Evolutionary conservation across 208 protist species (phyloP).

Genomic region (Tritrichomonas musculus): DNA sequence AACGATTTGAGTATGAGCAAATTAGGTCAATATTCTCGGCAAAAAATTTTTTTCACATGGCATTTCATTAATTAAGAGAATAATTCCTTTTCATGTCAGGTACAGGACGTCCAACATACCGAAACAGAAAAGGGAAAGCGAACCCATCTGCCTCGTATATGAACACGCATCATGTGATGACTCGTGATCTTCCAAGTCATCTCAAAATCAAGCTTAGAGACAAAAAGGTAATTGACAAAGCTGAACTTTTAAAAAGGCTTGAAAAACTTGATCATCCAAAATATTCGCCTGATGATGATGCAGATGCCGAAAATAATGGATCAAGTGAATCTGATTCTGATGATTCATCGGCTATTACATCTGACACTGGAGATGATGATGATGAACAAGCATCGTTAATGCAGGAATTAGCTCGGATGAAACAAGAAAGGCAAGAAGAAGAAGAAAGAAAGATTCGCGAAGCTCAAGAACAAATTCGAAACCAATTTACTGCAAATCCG

Average conservation of each 20-base stretch:
- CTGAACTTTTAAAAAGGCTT: background rate
- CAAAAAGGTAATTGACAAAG: slow-evolving; percentile 11
- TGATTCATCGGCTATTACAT: background rate
- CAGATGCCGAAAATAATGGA: background rate
- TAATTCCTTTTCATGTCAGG: background rate
- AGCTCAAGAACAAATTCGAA: background rate
- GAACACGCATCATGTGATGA: background rate
- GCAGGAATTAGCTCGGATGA: background rate
- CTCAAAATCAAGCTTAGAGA: background rate
- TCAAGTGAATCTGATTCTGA: background rate
- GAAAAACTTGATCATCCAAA: background rate
- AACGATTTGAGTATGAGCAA: no score
- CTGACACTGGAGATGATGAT: background rate
- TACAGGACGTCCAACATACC: background rate
- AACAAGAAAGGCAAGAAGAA: background rate
- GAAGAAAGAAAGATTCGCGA: slow-evolving; percentile 5
- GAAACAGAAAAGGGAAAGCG: background rate
- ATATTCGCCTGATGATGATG: background rate
- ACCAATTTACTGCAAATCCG: slow-evolving; percentile 16
- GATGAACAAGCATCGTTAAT: background rate
- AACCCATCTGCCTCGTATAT: background rate
- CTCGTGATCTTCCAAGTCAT: background rate
- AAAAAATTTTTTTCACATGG: no score
- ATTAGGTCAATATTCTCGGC: no score
- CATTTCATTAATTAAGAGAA: background rate